These are phyloP conservation scores for Clitoria ternatea DNA, from an alignment of 306 rosid genomes.

Conservation along the genomic window DNA sequence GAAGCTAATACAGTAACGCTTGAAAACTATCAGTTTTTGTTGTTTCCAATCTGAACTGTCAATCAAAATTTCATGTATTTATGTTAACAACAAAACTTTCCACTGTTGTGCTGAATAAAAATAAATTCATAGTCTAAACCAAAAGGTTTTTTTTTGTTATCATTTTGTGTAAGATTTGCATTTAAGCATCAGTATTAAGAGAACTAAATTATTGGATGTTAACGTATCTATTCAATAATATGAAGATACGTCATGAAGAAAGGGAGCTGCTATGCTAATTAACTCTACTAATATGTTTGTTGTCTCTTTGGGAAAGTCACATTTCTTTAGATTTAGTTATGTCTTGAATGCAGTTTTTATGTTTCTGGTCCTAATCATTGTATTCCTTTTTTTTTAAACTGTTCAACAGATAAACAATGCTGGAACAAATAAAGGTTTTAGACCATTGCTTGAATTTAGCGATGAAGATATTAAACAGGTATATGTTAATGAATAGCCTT, in stretches of 20 bases:
- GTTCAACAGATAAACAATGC: slow-evolving; percentile 81
- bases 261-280: neutral
- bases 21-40: neutral
- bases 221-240: neutral
- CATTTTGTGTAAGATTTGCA: no score
- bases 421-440: slow-evolving; percentile 88
- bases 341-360: no score
- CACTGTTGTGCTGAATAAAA: no score
- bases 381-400: neutral
- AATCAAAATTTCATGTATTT: slow-evolving; percentile 1
- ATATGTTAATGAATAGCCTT: neutral
- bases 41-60: neutral
- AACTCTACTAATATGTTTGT: neutral
- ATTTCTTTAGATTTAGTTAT: neutral
- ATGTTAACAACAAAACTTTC: no score
- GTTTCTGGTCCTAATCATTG: slow-evolving; percentile 2
- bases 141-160: no score
- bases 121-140: no score
- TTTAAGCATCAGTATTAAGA: neutral
- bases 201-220: neutral
- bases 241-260: neutral
- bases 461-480: slow-evolving; percentile 96
- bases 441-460: slow-evolving; percentile 83
- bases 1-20: no score
- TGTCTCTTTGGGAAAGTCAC: neutral